Percentiles rank a stretch among this genome's conserved stretches.
Conservation (phyloP, 495 filamentous ascomycete genomes). For the Penicillium arizonense region DNA sequence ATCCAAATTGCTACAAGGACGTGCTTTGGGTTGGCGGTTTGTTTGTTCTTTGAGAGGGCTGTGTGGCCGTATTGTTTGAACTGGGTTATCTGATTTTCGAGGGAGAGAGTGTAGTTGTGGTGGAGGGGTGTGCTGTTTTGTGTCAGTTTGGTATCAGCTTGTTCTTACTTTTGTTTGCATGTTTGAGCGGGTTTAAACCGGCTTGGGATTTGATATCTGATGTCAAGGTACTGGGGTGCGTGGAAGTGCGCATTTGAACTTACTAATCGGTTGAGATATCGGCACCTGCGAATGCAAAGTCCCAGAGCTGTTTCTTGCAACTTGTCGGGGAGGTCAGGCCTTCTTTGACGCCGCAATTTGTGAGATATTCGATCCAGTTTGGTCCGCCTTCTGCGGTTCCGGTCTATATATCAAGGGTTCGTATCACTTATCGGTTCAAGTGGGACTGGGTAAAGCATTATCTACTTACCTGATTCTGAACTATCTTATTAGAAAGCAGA, state of each 20-base stretch:
- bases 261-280: slow-evolving; percentile 45
- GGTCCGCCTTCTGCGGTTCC: slow-evolving; percentile 48
- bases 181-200: too few relatives aligned
- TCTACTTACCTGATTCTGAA: slow-evolving; percentile 44
- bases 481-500: slow-evolving; percentile 46
- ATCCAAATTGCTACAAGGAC: slow-evolving; percentile 45
- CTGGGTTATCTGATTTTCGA: slow-evolving; percentile 41
- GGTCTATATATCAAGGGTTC: slow-evolving; percentile 11
- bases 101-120: slow-evolving; percentile 47
- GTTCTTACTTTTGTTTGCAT: too few relatives aligned
- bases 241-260: not conserved
- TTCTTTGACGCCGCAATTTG: slow-evolving; percentile 38
- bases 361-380: slow-evolving; percentile 52
- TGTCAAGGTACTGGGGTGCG: too few relatives aligned
- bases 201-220: too few relatives aligned
- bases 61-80: slow-evolving; percentile 31
- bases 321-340: slow-evolving; percentile 34
- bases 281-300: slow-evolving; percentile 55
- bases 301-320: slow-evolving; percentile 49
- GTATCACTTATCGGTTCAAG: not conserved
- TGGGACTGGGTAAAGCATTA: too few relatives aligned
- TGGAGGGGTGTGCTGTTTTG: slow-evolving; percentile 39
- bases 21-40: slow-evolving; percentile 17
- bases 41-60: slow-evolving; percentile 19
- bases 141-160: not conserved